phyloP scores from a whole-genome alignment of 1,139 yeast genomes.

The Blastobotrys serpentis region DNA sequence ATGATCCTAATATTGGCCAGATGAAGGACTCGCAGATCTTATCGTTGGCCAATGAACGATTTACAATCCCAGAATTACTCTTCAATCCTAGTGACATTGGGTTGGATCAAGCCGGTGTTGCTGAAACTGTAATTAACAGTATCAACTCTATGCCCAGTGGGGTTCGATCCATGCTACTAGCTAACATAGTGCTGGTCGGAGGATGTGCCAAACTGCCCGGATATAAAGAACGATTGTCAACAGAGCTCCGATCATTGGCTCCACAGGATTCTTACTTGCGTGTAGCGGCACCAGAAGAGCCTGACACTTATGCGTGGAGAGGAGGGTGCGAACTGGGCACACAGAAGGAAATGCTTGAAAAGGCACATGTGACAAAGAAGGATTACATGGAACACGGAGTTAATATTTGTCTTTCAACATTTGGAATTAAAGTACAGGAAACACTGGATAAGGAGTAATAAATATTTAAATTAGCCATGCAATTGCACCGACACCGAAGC shows the following conservation, averaged over 20 bases:
- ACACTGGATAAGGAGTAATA: conserved; percentile 7
- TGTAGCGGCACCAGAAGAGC: conserved; percentile 47
- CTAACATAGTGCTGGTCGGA: conserved; percentile 79
- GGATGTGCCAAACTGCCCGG: conserved; percentile 76
- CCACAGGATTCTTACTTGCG: conserved; percentile 45
- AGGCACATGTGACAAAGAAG: conserved; percentile 63
- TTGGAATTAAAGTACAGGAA: conserved; percentile 26
- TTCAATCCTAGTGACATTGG: conserved; percentile 88
- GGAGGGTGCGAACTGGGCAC: conserved; percentile 56
- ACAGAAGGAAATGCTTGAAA: conserved; percentile 49
- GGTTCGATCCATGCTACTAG: conserved; percentile 70
- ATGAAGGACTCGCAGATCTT: conserved; percentile 52
- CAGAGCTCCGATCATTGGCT: conserved; percentile 37
- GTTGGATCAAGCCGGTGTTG: conserved; percentile 66
- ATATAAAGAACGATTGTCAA: conserved; percentile 54
- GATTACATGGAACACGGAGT: conserved; percentile 88
- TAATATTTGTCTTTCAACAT: conserved; percentile 30
- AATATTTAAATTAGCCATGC: conserved; percentile 32
- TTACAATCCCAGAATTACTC: conserved; percentile 80
- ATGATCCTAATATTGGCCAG: conserved; percentile 24
- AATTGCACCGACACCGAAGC: conserved; percentile 49
- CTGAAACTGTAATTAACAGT: conserved; percentile 71
- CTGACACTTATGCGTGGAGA: conserved; percentile 52
- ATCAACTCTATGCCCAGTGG: conserved; percentile 71
- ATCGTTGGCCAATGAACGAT: conserved; percentile 75